Percentiles rank a stretch among this genome's conserved stretches.
Conservation (phyloP, 208 protist species). For the Leishmania amazonensis region DNA sequence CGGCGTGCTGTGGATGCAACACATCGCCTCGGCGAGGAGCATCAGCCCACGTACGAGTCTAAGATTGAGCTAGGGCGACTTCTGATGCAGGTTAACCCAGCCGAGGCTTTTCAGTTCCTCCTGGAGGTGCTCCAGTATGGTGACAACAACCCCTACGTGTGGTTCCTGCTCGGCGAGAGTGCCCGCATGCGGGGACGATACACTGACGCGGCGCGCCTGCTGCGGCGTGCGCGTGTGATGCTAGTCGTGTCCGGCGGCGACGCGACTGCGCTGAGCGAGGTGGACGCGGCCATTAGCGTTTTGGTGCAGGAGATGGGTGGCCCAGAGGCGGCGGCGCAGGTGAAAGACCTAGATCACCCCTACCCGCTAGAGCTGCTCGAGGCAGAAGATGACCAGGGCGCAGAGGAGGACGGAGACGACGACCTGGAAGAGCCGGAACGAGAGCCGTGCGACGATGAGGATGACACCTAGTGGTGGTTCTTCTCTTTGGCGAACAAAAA, state of each 20-base stretch:
- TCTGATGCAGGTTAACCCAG: conserved; percentile 85
- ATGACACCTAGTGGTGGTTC: conserved; percentile 32
- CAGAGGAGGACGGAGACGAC: conserved; percentile 40
- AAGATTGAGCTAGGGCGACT: conserved; percentile 90
- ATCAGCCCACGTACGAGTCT: conserved; percentile 91
- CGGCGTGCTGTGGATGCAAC: conserved; percentile 77
- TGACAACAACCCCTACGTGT: conserved; percentile 93
- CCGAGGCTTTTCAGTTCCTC: conserved; percentile 80
- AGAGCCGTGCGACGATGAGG: conserved; percentile 68
- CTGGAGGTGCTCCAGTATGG: conserved; percentile 88
- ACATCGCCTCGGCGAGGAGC: conserved; percentile 78
- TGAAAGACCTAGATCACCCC: conserved; percentile 78
- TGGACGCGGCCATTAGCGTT: conserved; percentile 77
- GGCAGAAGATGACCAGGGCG: conserved; percentile 51
- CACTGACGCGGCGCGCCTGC: conserved; percentile 76
- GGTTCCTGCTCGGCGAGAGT: conserved; percentile 91
- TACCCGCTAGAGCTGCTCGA: conserved; percentile 85
- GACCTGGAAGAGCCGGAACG: conserved; percentile 74
- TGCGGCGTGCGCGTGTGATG: conserved; percentile 86
- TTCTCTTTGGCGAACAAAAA: background rate
- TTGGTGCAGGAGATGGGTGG: conserved; percentile 90
- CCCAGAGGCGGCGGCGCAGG: conserved; percentile 62
- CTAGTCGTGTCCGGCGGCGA: conserved; percentile 65
- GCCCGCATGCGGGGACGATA: conserved; percentile 79
- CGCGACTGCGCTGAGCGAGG: conserved; percentile 61